These are phyloP conservation scores for Candida alai DNA, from an alignment of 805 yeast genomes.

Conservation along the genomic window DNA sequence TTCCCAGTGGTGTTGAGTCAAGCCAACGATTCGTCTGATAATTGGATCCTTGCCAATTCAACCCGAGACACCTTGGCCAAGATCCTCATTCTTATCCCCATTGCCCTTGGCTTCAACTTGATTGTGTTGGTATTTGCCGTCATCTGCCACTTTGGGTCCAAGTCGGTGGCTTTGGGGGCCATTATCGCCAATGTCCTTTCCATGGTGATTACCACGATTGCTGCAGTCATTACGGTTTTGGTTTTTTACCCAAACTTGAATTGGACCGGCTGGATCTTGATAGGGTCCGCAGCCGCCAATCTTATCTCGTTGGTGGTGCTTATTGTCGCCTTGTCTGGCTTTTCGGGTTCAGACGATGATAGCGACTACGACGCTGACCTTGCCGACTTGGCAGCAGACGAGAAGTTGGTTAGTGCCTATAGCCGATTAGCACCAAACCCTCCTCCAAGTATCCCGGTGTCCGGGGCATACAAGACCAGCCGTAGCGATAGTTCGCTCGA, in stretches of 20 bases:
- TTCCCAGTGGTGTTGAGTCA: slow-evolving; percentile 43
- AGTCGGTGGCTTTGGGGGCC: slow-evolving; percentile 31
- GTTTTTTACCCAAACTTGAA: slow-evolving; percentile 60
- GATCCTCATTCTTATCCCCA: slow-evolving; percentile 57
- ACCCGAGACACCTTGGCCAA: slow-evolving; percentile 52
- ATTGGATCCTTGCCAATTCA: slow-evolving; percentile 46
- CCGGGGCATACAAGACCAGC: too few relatives aligned
- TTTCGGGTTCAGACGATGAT: slow-evolving; percentile 14
- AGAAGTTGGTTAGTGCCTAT: slow-evolving; percentile 3
- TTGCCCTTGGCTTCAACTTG: slow-evolving; percentile 63
- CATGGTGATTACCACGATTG: slow-evolving; percentile 51
- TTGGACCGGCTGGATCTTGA: slow-evolving; percentile 73
- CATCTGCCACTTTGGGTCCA: slow-evolving; percentile 22
- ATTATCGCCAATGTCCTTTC: slow-evolving; percentile 45
- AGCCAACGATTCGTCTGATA: slow-evolving; percentile 19
- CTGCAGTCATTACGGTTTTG: slow-evolving; percentile 52
- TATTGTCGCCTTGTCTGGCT: slow-evolving; percentile 32
- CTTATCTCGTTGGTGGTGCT: slow-evolving; percentile 50
- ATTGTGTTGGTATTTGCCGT: slow-evolving; percentile 23
- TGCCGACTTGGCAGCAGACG: slow-evolving; percentile 9
- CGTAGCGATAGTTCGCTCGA: slow-evolving; percentile 12
- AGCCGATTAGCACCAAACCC: too few relatives aligned
- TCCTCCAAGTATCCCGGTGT: too few relatives aligned
- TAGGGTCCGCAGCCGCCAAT: slow-evolving; percentile 60
- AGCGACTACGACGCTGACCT: slow-evolving; percentile 15